Conservation (phyloP, 805 yeast genomes). For the Wickerhamomyces chambardii region DNA sequence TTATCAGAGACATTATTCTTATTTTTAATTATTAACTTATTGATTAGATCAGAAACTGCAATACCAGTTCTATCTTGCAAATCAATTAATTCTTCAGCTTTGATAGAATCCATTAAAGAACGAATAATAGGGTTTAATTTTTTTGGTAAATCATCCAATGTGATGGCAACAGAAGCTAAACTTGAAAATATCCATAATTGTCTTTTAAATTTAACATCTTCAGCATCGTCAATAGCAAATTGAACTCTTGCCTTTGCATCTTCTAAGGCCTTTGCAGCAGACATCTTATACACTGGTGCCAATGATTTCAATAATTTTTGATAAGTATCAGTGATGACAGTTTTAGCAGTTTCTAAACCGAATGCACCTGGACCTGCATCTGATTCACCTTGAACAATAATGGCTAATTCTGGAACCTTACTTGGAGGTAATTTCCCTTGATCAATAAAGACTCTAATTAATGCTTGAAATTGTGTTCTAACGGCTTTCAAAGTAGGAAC, state of each 20-base stretch:
- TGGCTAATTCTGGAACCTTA: conserved; percentile 75
- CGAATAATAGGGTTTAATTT: conserved; percentile 86
- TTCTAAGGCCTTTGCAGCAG: conserved; percentile 64
- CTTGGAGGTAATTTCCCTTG: conserved; percentile 63
- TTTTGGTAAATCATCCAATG: conserved; percentile 63
- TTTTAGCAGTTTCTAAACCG: conserved; percentile 67
- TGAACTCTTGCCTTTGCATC: conserved; percentile 66
- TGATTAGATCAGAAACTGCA: conserved; percentile 57
- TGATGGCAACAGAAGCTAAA: conserved; percentile 66
- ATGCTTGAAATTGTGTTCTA: conserved; percentile 79
- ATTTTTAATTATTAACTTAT: conserved; percentile 42
- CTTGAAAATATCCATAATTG: conserved; percentile 58
- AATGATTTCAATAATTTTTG: conserved; percentile 54
- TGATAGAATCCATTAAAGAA: conserved; percentile 87
- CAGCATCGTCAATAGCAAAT: conserved; percentile 63
- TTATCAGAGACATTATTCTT: conserved; percentile 80
- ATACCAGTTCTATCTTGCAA: conserved; percentile 67
- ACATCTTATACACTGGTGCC: conserved; percentile 60
- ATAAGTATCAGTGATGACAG: conserved; percentile 53
- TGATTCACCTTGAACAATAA: conserved; percentile 87
- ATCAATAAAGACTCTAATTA: conserved; percentile 70
- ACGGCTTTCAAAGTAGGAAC: conserved; percentile 81
- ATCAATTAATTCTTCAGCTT: conserved; percentile 55
- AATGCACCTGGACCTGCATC: conserved; percentile 95
- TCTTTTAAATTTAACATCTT: conserved; percentile 38